Evolutionary conservation across 108 stramenopile genomes (phyloP), one percentile per base, ranked within the genome.

Genomic region (Nitzschia sp.): DNA sequence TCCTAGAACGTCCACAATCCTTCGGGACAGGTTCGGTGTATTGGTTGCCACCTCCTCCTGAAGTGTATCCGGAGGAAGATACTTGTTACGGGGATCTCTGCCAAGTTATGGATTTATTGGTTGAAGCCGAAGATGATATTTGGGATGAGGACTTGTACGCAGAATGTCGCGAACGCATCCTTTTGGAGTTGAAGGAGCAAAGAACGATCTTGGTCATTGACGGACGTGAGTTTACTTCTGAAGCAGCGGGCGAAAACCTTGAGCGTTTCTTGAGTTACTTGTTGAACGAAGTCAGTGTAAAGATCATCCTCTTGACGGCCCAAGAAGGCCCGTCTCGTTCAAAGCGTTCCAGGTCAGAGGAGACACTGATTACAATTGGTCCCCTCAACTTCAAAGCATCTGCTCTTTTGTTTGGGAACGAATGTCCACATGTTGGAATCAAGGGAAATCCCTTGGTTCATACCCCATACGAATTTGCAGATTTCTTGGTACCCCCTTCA

Each of bases 131-230:
- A 52, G 69, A 70, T 21, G 63, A 64, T 40, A 57, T 70, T 40
- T 76, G 75, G 69, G 69, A 76, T 17, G 75, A 76, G 51, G 63
- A 69, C 8, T 46, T 59, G 10, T 76, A 63, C 50, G 53, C 55
- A 2, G 63, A 65, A 48, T 41, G 42, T 37, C 53, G 75, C 7
- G 69, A 70, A 41, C 62, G 75, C 40, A 68, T 70, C 42, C 39
- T 68, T 29, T 9, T 59, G 24, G 69, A 67, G 24, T 46, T 76
- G 38, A 52, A 64, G 29, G 75, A 64, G 26, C 38, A 63, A 51
- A 52, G 53, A 14, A 26, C 63, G 8, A 70, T 76, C 52, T 52
- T 76, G n/a, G 53, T 76, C 43, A 70, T 76, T 44, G 69, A 76
- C 65, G 75, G 69, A 9, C 69, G 75, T 25, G 37, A 65, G 0